A percentile compares a stretch with the other conserved stretches of the same genome.
These are phyloP conservation scores for Nicotiana noctiflora DNA, from an alignment of 257 asterid genomes.

Conservation along the genomic window DNA sequence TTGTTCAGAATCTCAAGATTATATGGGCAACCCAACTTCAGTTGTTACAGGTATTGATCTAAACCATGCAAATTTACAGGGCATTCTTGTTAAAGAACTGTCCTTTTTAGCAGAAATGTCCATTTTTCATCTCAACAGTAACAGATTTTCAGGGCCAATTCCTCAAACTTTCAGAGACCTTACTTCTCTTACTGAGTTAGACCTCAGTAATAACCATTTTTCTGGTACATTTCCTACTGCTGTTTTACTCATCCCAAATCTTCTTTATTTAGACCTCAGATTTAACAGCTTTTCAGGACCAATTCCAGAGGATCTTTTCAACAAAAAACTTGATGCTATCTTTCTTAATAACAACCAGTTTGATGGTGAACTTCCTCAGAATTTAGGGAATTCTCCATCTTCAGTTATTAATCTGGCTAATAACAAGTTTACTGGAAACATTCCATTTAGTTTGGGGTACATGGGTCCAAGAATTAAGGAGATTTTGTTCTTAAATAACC, in stretches of 20 bases:
- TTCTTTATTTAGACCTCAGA: constrained; percentile 66
- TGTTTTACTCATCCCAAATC: constrained; percentile 45
- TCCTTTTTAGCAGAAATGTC: constrained; percentile 44
- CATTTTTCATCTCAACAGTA: constrained; percentile 66
- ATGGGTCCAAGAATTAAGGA: constrained; percentile 52
- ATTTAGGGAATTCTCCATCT: constrained; percentile 77
- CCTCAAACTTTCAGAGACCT: constrained; percentile 44
- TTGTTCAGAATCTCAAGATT: constrained; percentile 48
- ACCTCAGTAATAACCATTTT: constrained; percentile 75
- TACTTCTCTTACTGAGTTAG: constrained; percentile 47
- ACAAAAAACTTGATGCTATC: constrained; percentile 65
- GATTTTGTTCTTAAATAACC: constrained; percentile 67
- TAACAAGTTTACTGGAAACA: constrained; percentile 50
- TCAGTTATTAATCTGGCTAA: constrained; percentile 78
- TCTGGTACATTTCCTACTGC: constrained; percentile 59
- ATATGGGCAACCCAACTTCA: constrained; percentile 35
- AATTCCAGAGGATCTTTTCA: constrained; percentile 59
- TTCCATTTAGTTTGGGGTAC: constrained; percentile 72
- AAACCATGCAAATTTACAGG: constrained; percentile 64
- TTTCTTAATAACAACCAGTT: constrained; percentile 71
- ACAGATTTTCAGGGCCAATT: constrained; percentile 56
- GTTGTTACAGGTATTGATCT: constrained; percentile 73
- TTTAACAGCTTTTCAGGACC: constrained; percentile 63
- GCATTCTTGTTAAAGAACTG: constrained; percentile 49
- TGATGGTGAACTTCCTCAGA: constrained; percentile 51